Evolutionary conservation across 225 moss, liverwort and hornwort genomes (phyloP), one percentile per base, ranked within the genome.

Genomic region (Rhytidiadelphus loreus): DNA sequence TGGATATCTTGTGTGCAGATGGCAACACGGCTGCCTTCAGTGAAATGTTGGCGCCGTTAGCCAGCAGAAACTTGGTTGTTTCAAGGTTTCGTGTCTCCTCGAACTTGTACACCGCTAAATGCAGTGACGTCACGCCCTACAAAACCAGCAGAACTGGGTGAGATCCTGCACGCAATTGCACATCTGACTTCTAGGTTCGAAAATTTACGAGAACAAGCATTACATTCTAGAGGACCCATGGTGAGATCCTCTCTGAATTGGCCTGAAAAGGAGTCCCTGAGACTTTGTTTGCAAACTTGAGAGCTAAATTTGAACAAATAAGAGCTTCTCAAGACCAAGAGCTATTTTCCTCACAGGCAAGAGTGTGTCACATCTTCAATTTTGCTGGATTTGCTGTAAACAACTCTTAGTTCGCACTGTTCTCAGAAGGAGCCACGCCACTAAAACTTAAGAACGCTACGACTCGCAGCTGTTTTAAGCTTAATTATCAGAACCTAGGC

Each of bases 81-180:
- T 96, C 96, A 60, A 97, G 86, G 62, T 78, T 91, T 71, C 96
- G 96, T 13, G 89, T 76, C 86, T 91, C 95, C 90, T 98, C 98
- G n/a, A 94, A 98, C 90, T 96, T 98, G 84, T 96, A 98, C 76
- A 98, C 96, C 22, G 97, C 97, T 91, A 98, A 93, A 88, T 95
- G 96, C 92, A 98, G 87, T 57, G 97, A 88, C 48, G 97, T 96
- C 75, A 97, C 96, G 77, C 98, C 98, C 98, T 98, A 96, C 60
- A 78, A 82, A 55, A 57, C 11, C 73, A 88, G 32, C 85, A 72
- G 61, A 74, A 86, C 43, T 64, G 29, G 33, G 55, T 83, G 46
- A 88, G 86, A 78, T 68, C 56, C 77, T 78, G 60, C 89, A 23
- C 12, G 16, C 37, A 73, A 72, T 30, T 63, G 50, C 73, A 61